phyloP scores from a whole-genome alignment of 129 eudicot genomes.

The Flaveria linearis region DNA sequence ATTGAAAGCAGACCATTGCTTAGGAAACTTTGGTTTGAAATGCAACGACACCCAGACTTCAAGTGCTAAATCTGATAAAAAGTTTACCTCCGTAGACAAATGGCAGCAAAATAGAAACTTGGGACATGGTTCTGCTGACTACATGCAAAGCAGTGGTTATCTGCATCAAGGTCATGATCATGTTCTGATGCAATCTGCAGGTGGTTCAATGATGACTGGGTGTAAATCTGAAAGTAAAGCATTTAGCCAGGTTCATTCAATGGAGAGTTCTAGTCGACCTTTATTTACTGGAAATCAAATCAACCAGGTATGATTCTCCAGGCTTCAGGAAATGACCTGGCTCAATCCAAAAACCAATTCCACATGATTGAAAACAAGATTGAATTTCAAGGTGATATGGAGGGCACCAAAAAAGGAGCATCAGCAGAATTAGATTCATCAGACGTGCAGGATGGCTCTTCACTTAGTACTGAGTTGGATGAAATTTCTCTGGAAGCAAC shows the following conservation, averaged over 20 bases:
- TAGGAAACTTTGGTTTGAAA: constrained; percentile 35
- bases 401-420: constrained; percentile 33
- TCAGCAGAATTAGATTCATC: constrained; percentile 49
- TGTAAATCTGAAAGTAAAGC: constrained; percentile 46
- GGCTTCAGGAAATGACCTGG: constrained; percentile 35
- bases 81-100: constrained; percentile 28
- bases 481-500: constrained; percentile 74
- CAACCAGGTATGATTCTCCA: constrained; percentile 35
- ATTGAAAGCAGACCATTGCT: constrained; percentile 34
- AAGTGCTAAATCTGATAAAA: constrained; percentile 31
- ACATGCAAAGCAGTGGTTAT: constrained; percentile 37
- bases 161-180: constrained; percentile 36
- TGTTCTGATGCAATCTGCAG: constrained; percentile 39
- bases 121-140: constrained; percentile 36
- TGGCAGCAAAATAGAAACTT: constrained; percentile 34
- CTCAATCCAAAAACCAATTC: constrained; percentile 34
- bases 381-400: constrained; percentile 43
- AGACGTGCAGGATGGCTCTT: constrained; percentile 52
- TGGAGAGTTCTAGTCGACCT: constrained; percentile 32
- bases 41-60: constrained; percentile 24
- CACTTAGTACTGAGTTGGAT: constrained; percentile 52
- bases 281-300: constrained; percentile 26
- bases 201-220: constrained; percentile 32
- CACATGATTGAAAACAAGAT: constrained; percentile 35
- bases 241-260: constrained; percentile 31